Evolutionary conservation across 2,329 filamentous ascomycete species (phyloP), one percentile per base, ranked within the genome.

Genomic region (Cryphonectria nitschkei): DNA sequence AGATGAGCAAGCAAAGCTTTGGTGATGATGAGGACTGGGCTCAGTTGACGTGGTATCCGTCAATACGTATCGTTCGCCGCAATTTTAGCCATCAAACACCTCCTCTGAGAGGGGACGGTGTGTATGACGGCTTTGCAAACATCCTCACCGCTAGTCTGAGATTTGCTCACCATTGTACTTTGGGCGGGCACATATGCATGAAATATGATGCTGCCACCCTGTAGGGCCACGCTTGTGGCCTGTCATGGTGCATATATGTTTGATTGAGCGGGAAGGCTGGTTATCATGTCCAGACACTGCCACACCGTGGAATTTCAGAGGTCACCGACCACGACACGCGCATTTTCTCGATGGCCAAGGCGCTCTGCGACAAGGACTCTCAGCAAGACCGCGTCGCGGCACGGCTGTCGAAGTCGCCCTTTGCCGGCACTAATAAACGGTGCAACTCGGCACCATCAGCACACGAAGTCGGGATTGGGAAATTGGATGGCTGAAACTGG

Each of bases 251-350:
- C 39, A 50, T 46, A 34, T 41, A 70, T 52, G 58, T 63, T 46
- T 56, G 65, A 70, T 71, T 72, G 46, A 41, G 41, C 71, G 68
- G 70, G 64, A 67, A 76, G 75, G 68, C 72, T 74, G 77, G 77
- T 68, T 75, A 76, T 76, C 78, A 74, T 67, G 69, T 70, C 67
- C n/a, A 71, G 76, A 73, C 75, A 46, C 75, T n/a, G 58, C 32
- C 58, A 39, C 29, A 58, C 29, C 29, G 26, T 32, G 19, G 16
- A 58, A 39, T 32, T 3, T 37, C 58, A 22, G 56, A 34, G 37
- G 58, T 19, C 16, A 39, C 13, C 26, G 9, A 14, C 52, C 52
- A 56, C 52, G 52, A 29, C 52, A 11, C 4, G 26, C 52, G 1
- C 52, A 26, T 29, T 14, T 26, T 32, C 26, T 56, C 11, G 14